A percentile compares a stretch with the other conserved stretches of the same genome.
Evolutionary conservation across 2,329 filamentous ascomycete species (phyloP).

Genomic region (Penicillium corylophilum): DNA sequence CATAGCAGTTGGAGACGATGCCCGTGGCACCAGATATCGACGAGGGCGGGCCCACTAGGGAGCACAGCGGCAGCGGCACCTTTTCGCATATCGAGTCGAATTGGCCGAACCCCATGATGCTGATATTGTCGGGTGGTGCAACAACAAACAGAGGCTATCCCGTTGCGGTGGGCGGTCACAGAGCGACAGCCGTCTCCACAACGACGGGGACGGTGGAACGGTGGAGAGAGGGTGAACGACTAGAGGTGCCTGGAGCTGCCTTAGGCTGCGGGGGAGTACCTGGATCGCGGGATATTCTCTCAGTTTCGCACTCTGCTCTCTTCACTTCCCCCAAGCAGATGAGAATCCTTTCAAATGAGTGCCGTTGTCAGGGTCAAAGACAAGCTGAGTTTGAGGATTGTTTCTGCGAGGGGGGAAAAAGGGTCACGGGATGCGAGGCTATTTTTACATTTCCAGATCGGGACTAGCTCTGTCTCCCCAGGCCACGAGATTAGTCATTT

Average conservation of each 20-base stretch:
- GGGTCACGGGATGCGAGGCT: conserved; percentile 29
- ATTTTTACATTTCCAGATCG: conserved; percentile 18
- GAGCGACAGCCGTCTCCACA: conserved; percentile 32
- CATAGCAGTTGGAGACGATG: conserved; percentile 88
- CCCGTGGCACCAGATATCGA: conserved; percentile 67
- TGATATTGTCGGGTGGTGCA: conserved; percentile 15
- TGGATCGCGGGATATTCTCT: conserved; percentile 5
- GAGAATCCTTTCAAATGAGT: not conserved
- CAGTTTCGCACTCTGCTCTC: not conserved
- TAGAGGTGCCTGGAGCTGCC: not conserved
- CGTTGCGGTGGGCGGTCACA: conserved; percentile 26
- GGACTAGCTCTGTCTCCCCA: conserved; percentile 20
- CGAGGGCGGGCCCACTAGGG: conserved; percentile 69
- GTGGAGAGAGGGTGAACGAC: conserved; percentile 25
- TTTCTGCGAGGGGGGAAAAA: conserved; percentile 18
- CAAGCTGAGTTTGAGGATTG: not conserved
- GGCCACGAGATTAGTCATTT: not conserved
- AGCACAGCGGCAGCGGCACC: conserved; percentile 82
- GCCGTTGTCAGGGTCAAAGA: not conserved
- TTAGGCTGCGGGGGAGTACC: no score
- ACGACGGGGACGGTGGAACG: conserved; percentile 27
- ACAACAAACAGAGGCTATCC: conserved; percentile 19
- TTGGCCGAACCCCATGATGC: conserved; percentile 82
- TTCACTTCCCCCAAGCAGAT: not conserved
- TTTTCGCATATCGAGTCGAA: conserved; percentile 83